Percentiles rank a stretch among this genome's conserved stretches.
phyloP scores from a whole-genome alignment of 352 stramenopile species.

The Pythium insidiosum region DNA sequence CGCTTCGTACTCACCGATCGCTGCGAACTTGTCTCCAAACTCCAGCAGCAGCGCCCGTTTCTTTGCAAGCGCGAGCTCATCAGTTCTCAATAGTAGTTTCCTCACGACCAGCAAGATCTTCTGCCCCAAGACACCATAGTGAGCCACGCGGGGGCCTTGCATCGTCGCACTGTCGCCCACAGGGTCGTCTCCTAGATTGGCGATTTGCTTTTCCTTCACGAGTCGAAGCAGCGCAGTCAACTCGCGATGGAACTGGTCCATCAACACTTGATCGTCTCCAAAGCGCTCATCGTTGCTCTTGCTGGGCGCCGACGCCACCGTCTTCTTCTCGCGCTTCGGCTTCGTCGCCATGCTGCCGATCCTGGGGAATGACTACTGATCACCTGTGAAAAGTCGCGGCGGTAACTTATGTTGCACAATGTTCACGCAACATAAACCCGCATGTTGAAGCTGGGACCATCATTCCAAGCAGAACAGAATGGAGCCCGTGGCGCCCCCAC shows the following conservation, averaged over 20 bases:
- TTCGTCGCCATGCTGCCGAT: no score
- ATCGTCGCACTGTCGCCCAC: not conserved
- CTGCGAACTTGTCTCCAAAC: conserved; percentile 44
- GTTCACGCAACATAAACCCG: conserved; percentile 4
- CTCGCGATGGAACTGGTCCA: conserved; percentile 48
- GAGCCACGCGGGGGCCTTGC: conserved; percentile 21
- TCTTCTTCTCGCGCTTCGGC: no score
- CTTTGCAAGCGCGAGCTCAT: conserved; percentile 23
- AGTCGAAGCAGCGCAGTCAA: conserved; percentile 27
- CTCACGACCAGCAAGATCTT: conserved; percentile 28
- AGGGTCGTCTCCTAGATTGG: not conserved
- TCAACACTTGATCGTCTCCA: conserved; percentile 18
- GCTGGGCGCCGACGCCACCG: no score
- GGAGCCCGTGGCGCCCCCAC: not conserved
- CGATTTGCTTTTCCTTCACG: conserved; percentile 23
- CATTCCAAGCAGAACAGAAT: conserved; percentile 2
- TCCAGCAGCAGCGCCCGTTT: conserved; percentile 33
- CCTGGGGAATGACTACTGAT: no score
- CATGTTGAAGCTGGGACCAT: conserved; percentile 5
- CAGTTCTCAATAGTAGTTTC: conserved; percentile 19
- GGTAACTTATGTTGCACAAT: not conserved
- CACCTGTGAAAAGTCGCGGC: no score
- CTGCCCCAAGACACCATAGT: conserved; percentile 30
- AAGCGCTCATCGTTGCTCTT: not conserved
- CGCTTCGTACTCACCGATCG: conserved; percentile 31